These are phyloP conservation scores for Phtheirospermum japonicum DNA, from an alignment of 257 asterid species.

Conservation along the genomic window DNA sequence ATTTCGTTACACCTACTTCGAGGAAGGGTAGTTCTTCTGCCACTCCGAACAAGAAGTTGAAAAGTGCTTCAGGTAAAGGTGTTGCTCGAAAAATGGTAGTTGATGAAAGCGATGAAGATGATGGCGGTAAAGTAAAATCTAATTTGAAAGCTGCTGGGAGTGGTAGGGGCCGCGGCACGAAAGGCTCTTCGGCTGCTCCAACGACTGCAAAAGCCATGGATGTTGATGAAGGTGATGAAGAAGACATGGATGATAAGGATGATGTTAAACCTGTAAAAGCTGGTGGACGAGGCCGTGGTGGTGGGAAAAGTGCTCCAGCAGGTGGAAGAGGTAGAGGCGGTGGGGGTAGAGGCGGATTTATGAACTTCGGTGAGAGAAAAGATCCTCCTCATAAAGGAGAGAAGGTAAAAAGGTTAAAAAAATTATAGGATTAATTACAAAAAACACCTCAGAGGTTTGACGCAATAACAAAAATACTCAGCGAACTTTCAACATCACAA, in stretches of 20 bases:
- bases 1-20: conserved; percentile 53
- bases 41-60: conserved; percentile 67
- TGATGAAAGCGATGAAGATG: conserved; percentile 64
- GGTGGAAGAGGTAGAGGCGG: conserved; percentile 96
- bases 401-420: conserved; percentile 50
- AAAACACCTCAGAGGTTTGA: no score
- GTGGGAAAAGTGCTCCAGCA: conserved; percentile 73
- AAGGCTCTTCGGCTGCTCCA: conserved; percentile 41
- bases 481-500: no score
- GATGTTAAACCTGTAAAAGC: conserved; percentile 56
- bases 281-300: conserved; percentile 92
- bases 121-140: conserved; percentile 42
- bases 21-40: conserved; percentile 34
- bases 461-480: no score
- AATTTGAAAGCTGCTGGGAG: conserved; percentile 59
- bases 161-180: conserved; percentile 87
- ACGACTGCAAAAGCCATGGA: conserved; percentile 37
- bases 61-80: conserved; percentile 67
- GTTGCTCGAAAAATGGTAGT: conserved; percentile 40
- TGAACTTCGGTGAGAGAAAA: conserved; percentile 97
- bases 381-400: conserved; percentile 99
- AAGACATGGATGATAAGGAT: conserved; percentile 54
- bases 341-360: conserved; percentile 95
- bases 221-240: conserved; percentile 58
- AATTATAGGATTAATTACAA: no score